Evolutionary conservation across 208 protist genomes (phyloP).

Genomic region (Crithidia brevicula): DNA sequence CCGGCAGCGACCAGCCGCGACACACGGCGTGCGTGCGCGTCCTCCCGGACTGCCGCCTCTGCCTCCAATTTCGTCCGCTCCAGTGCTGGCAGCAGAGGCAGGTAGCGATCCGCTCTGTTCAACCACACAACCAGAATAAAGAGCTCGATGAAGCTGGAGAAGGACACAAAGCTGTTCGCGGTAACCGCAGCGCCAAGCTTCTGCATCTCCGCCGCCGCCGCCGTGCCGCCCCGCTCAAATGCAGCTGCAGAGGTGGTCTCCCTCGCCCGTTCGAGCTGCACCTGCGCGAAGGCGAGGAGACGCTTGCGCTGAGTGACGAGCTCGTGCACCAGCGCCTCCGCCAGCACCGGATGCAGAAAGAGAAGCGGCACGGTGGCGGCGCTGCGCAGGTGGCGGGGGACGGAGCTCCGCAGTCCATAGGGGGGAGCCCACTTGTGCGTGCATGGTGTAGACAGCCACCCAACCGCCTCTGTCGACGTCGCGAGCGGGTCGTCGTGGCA

Average conservation of each 20-base stretch:
- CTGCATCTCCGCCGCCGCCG: not conserved
- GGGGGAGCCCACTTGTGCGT: conserved; percentile 41
- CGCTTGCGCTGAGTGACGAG: conserved; percentile 60
- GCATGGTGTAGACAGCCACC: conserved; percentile 12
- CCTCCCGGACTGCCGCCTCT: conserved; percentile 7
- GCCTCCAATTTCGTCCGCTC: conserved; percentile 3
- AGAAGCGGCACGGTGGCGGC: conserved; percentile 34
- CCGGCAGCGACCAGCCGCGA: conserved; percentile 3
- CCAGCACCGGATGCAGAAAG: conserved; percentile 61
- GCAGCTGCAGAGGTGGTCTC: not conserved
- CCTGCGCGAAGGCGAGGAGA: conserved; percentile 28
- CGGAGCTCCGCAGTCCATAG: conserved; percentile 35
- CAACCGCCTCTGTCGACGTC: not conserved
- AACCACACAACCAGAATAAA: conserved; percentile 66
- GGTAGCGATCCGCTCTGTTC: conserved; percentile 29
- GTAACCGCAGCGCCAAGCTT: not conserved
- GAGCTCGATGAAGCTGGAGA: conserved; percentile 51
- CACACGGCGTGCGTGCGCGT: conserved; percentile 6
- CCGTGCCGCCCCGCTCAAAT: not conserved
- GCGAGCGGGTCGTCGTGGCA: too few species aligned
- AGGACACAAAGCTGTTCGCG: conserved; percentile 14
- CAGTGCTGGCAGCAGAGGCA: conserved; percentile 32
- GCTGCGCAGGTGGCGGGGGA: conserved; percentile 63
- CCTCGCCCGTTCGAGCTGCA: conserved; percentile 20
- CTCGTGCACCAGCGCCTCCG: conserved; percentile 66